Evolutionary conservation across 2,329 filamentous ascomycete species (phyloP).

Genomic region (Penicillium sp.): DNA sequence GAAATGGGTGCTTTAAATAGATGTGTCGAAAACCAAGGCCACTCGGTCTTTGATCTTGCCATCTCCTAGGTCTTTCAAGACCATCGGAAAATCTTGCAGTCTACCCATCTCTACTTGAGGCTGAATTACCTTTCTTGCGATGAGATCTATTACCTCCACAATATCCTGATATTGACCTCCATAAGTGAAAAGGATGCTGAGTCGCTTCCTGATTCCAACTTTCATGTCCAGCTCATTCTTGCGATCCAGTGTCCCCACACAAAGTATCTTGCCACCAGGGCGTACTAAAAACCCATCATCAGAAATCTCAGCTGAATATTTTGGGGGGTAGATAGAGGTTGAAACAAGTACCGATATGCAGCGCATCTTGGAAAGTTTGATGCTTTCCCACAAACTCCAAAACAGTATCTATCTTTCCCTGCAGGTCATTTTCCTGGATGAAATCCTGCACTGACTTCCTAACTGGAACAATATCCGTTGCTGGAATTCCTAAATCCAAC

Average conservation of each 20-base stretch:
- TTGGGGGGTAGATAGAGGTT: too few relatives aligned
- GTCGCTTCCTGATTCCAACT: conserved; percentile 44
- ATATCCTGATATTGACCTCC: conserved; percentile 45
- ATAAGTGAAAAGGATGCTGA: conserved; percentile 47
- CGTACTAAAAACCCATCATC: conserved; percentile 29
- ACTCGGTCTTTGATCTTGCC: conserved; percentile 34
- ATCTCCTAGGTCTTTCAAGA: conserved; percentile 35
- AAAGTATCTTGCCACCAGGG: conserved; percentile 35
- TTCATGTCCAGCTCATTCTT: conserved; percentile 49
- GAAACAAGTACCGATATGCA: too few relatives aligned
- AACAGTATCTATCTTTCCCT: too few relatives aligned
- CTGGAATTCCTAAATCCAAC: too few relatives aligned
- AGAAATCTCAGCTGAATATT: too few relatives aligned
- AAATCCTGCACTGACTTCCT: too few relatives aligned
- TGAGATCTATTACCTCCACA: conserved; percentile 25
- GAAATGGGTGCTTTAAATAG: neutral
- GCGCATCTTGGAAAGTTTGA: too few relatives aligned
- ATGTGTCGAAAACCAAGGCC: conserved; percentile 8
- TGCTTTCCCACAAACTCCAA: too few relatives aligned
- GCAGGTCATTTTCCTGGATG: too few relatives aligned
- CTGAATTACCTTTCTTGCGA: conserved; percentile 33
- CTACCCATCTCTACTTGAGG: conserved; percentile 37
- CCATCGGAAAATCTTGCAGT: conserved; percentile 34
- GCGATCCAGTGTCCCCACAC: conserved; percentile 41
- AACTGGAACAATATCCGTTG: too few relatives aligned